Base-by-base conservation (phyloP, 768 basidiomycete genomes). In the Pulveroboletus ravenelii region DNA sequence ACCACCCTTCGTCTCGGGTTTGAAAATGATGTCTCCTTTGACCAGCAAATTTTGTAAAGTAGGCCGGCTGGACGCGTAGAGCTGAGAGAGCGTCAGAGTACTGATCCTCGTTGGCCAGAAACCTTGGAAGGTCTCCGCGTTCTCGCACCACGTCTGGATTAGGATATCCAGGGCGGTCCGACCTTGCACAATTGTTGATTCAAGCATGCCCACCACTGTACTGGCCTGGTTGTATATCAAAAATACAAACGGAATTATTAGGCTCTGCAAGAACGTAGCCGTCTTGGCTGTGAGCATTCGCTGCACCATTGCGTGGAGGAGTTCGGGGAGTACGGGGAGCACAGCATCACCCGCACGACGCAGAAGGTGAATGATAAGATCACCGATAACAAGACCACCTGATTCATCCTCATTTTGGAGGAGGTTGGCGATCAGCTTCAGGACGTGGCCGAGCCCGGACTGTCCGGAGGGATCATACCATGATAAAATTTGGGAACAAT, bases 61-160 rank as follows among this genome's bases (percentile, higher is more conserved):
- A 10, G 82, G 76, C n/a, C 86, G 76, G 47, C 81, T 77, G 6
- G 82, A 79, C 0, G 70, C 70, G 62, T 87, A 87, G 20, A 98
- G 75, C 53, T 87, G 80, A 27, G 80, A 80, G 44, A 99, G 71
- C 1, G 87, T 94, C 48, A 97, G 71, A 35, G 81, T 85, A 67
- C 91, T 93, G 60, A 95, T 78, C 30, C 91, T 82, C 5, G 84
- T 81, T 10, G 91, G 85, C 94, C 95, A 98, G 68, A 86, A 92
- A 29, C 96, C 94, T 62, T 93, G 91, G 78, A 98, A 89, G 5
- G 87, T 91, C 67, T 92, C 89, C 12, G 87, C 85, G 60, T 93
- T 94, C 65, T 99, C 95, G 62, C 89, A 90, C 95, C 94, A 97
- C 0, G 89, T 85, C 48, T 85, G 80, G 25, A 98, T 78, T n/a